Percentiles rank a stretch among this genome's conserved stretches.
phyloP scores from a whole-genome alignment of 2,329 filamentous ascomycete species.

The Stachybotrys chartarum region DNA sequence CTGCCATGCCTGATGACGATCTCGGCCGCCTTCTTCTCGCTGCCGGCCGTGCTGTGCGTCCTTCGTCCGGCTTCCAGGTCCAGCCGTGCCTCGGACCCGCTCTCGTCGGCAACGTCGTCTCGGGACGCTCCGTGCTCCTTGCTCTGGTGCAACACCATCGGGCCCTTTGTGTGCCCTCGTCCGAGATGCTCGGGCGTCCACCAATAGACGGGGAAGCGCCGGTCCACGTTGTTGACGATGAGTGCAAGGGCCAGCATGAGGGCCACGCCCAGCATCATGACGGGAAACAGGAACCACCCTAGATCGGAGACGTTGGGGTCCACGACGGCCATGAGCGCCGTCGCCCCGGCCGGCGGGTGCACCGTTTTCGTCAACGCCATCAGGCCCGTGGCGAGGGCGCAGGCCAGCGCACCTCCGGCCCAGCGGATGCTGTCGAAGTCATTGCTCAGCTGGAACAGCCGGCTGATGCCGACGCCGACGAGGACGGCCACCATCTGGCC shows the following conservation, averaged over 20 bases:
- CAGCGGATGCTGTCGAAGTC: slow-evolving; percentile 47
- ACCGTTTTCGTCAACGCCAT: slow-evolving; percentile 68
- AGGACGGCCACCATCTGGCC: slow-evolving; percentile 59
- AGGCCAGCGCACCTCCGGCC: slow-evolving; percentile 58
- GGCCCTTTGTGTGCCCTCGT: not conserved
- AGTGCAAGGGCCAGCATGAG: slow-evolving; percentile 59
- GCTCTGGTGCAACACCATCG: not conserved
- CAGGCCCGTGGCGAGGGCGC: slow-evolving; percentile 51
- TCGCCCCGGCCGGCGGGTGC: slow-evolving; percentile 69
- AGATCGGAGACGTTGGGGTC: slow-evolving; percentile 45
- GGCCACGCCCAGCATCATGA: slow-evolving; percentile 51
- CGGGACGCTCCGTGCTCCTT: slow-evolving; percentile 4
- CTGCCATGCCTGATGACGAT: slow-evolving; percentile 27
- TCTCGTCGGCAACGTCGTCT: slow-evolving; percentile 7
- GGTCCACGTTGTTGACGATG: slow-evolving; percentile 62
- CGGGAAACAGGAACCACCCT: slow-evolving; percentile 62
- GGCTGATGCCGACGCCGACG: slow-evolving; percentile 54
- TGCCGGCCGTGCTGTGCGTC: slow-evolving; percentile 2
- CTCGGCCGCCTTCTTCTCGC: slow-evolving; percentile 7
- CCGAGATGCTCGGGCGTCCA: slow-evolving; percentile 43
- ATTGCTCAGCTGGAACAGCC: slow-evolving; percentile 52
- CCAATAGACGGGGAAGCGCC: slow-evolving; percentile 64
- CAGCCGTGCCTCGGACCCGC: slow-evolving; percentile 8
- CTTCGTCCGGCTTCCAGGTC: slow-evolving; percentile 4
- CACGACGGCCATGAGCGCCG: slow-evolving; percentile 60